Percentiles rank a stretch among this genome's conserved stretches.
These are phyloP conservation scores for Trichosporon sp. DNA, from an alignment of 1,284 basidiomycete genomes.

Conservation along the genomic window DNA sequence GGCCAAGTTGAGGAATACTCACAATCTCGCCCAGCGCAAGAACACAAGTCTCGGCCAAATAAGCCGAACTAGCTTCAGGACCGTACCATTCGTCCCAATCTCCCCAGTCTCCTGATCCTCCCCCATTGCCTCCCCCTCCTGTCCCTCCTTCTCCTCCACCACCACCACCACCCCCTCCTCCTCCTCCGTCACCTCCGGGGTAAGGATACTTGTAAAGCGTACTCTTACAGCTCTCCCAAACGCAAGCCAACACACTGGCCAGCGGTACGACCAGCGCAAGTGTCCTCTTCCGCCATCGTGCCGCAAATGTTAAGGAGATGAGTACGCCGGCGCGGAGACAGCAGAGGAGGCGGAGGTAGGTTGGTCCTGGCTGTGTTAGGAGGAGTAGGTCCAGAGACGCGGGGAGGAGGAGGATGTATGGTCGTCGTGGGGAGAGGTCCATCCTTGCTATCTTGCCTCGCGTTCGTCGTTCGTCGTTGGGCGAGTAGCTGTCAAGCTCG, in stretches of 20 bases:
- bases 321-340: neutral
- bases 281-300: neutral
- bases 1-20: neutral
- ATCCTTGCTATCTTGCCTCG: no score
- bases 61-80: neutral
- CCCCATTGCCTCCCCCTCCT: neutral
- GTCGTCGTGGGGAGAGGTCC: neutral
- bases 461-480: no score
- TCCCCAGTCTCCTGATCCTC: neutral
- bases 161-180: neutral
- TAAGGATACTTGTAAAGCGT: neutral
- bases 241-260: neutral
- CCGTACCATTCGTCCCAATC: constrained; percentile 2
- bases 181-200: neutral
- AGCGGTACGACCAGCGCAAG: neutral
- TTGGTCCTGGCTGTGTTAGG: neutral
- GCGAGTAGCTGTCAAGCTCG: no score
- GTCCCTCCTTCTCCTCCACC: neutral
- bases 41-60: neutral
- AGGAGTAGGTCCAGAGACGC: neutral
- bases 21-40: neutral
- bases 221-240: neutral
- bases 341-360: neutral
- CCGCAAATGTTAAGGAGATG: neutral
- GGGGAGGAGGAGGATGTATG: neutral